These are phyloP conservation scores for Ogataea pilisensis DNA, from an alignment of 805 yeast species.

Conservation along the genomic window DNA sequence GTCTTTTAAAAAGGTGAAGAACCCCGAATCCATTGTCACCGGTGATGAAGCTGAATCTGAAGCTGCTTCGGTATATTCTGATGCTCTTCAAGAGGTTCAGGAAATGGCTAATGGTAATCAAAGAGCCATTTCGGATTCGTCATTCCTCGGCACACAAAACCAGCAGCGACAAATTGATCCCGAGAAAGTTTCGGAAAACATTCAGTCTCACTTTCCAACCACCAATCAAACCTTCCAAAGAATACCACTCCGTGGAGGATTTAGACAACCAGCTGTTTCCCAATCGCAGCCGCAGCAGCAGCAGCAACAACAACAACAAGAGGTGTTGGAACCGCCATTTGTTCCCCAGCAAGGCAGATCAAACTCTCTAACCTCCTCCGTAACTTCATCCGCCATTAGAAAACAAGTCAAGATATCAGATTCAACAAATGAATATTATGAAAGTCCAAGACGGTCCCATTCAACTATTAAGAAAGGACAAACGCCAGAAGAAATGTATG, in stretches of 20 bases:
- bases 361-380: slow-evolving; percentile 18
- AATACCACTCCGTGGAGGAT: slow-evolving; percentile 11
- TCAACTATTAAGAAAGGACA: slow-evolving; percentile 4
- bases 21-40: not conserved
- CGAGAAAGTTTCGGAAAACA: slow-evolving; percentile 25
- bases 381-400: slow-evolving; percentile 12
- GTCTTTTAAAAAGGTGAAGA: slow-evolving; percentile 2
- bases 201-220: slow-evolving; percentile 15
- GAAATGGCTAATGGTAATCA: not conserved
- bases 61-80: slow-evolving; percentile 23
- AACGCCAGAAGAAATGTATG: slow-evolving; percentile 50
- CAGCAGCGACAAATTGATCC: slow-evolving; percentile 6
- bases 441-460: slow-evolving; percentile 4
- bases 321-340: slow-evolving; percentile 2
- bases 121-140: too few species aligned
- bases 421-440: slow-evolving; percentile 5
- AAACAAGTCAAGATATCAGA: slow-evolving; percentile 23
- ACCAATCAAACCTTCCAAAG: slow-evolving; percentile 13
- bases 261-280: slow-evolving; percentile 8
- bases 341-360: slow-evolving; percentile 7
- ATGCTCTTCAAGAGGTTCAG: slow-evolving; percentile 21
- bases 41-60: slow-evolving; percentile 13
- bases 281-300: not conserved
- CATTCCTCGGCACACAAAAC: too few species aligned
- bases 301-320: not conserved